Evolutionary conservation across 2,329 filamentous ascomycete species (phyloP).

Genomic region (Bimuria novae-zelandiae): DNA sequence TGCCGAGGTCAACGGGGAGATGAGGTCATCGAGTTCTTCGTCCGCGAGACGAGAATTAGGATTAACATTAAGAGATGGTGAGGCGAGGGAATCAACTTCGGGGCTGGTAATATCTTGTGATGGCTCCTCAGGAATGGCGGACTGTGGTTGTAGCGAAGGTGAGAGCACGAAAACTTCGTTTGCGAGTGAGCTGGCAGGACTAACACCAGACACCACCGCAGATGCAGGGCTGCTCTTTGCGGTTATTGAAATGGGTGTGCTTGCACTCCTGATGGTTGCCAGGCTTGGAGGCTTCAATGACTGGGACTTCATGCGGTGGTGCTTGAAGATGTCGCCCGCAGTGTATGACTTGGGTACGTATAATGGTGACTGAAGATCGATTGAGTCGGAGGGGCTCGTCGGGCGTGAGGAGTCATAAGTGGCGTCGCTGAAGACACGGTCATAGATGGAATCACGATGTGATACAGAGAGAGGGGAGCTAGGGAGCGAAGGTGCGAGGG

Average conservation of each 20-base stretch:
- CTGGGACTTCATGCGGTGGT: constrained; percentile 30
- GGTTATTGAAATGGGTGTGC: constrained; percentile 38
- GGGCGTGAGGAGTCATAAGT: constrained; percentile 71
- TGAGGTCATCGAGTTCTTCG: constrained; percentile 37
- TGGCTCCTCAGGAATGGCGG: constrained; percentile 43
- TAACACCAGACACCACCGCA: constrained; percentile 38
- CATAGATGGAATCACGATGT: constrained; percentile 75
- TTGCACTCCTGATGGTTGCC: constrained; percentile 36
- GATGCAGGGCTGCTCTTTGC: constrained; percentile 42
- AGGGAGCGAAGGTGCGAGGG: constrained; percentile 69
- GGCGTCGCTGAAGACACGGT: constrained; percentile 65
- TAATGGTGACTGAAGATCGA: constrained; percentile 61
- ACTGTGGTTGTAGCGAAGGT: constrained; percentile 28
- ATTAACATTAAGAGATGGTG: constrained; percentile 10
- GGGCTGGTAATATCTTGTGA: constrained; percentile 29
- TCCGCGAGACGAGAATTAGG: constrained; percentile 11
- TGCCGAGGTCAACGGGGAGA: constrained; percentile 41
- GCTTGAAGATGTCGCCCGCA: constrained; percentile 23
- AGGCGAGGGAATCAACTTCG: constrained; percentile 31
- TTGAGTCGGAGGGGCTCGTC: constrained; percentile 77
- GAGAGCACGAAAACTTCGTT: constrained; percentile 38
- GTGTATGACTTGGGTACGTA: constrained; percentile 52
- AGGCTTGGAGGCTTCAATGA: constrained; percentile 36
- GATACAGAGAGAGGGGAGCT: constrained; percentile 80
- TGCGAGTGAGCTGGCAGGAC: constrained; percentile 36